Conservation (phyloP, 1,284 basidiomycete species). For the Coniferiporia sulphurascens region DNA sequence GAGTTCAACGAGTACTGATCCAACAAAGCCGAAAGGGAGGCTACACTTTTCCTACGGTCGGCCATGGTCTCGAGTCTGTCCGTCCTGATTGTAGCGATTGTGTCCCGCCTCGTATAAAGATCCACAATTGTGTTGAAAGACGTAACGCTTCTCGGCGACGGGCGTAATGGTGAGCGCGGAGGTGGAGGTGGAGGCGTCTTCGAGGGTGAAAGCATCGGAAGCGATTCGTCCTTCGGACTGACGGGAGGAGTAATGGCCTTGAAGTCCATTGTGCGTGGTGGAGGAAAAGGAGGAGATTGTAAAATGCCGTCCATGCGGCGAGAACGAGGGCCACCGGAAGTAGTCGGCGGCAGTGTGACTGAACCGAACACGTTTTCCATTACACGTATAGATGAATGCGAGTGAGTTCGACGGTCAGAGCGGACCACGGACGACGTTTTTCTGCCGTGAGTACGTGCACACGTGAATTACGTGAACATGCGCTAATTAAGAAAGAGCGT, state of each 20-base stretch:
- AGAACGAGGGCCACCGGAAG: slow-evolving; percentile 15
- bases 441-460: not conserved
- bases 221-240: slow-evolving; percentile 12
- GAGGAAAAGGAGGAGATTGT: slow-evolving; percentile 12
- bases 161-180: slow-evolving; percentile 18
- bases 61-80: not conserved
- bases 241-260: slow-evolving; percentile 15
- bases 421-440: slow-evolving; percentile 8
- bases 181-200: slow-evolving; percentile 10
- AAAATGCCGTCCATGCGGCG: slow-evolving; percentile 18
- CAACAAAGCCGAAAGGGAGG: slow-evolving; percentile 5
- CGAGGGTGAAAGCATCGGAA: slow-evolving; percentile 9
- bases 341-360: slow-evolving; percentile 9
- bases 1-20: slow-evolving; percentile 6
- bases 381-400: slow-evolving; percentile 9
- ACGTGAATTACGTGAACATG: slow-evolving; percentile 16
- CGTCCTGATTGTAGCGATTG: slow-evolving; percentile 5
- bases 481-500: slow-evolving; percentile 11
- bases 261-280: slow-evolving; percentile 4
- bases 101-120: slow-evolving; percentile 15
- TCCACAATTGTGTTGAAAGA: slow-evolving; percentile 17
- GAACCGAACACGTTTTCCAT: slow-evolving; percentile 16
- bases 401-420: slow-evolving; percentile 3
- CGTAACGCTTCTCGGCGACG: slow-evolving; percentile 14
- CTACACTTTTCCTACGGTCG: slow-evolving; percentile 4